phyloP scores from a whole-genome alignment of 1,284 basidiomycete species.

The Puccinia hordei region DNA sequence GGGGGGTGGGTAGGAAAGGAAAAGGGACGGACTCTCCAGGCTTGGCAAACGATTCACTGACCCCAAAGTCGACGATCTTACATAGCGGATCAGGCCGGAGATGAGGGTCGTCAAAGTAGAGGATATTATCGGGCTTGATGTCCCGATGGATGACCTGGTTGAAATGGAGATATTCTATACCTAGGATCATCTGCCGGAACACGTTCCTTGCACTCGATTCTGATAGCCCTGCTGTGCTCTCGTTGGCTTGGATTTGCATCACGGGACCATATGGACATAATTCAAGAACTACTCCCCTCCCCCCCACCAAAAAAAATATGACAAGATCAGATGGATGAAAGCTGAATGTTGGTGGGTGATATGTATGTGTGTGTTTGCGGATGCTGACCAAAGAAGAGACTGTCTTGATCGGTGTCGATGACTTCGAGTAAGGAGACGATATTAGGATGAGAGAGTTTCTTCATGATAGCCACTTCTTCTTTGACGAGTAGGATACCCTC shows the following conservation, averaged over 20 bases:
- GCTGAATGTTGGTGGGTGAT: neutral
- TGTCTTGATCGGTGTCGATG: slow-evolving; percentile 35
- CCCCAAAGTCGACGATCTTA: slow-evolving; percentile 45
- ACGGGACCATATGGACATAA: slow-evolving; percentile 33
- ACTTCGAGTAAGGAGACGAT: slow-evolving; percentile 38
- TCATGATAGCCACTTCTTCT: slow-evolving; percentile 41
- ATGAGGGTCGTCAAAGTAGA: slow-evolving; percentile 29
- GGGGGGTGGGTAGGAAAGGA: neutral
- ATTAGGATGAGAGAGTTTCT: slow-evolving; percentile 37
- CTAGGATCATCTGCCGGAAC: slow-evolving; percentile 24
- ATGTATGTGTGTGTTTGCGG: neutral
- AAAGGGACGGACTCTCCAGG: slow-evolving; percentile 6
- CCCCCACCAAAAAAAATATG: too few species aligned
- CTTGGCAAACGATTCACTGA: neutral
- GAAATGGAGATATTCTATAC: slow-evolving; percentile 38
- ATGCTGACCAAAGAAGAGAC: slow-evolving; percentile 39
- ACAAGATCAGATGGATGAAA: too few species aligned
- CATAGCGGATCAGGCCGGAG: neutral
- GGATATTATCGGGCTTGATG: slow-evolving; percentile 40
- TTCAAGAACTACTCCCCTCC: slow-evolving; percentile 17
- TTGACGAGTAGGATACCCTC: slow-evolving; percentile 40
- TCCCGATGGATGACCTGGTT: slow-evolving; percentile 35
- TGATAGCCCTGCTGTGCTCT: neutral
- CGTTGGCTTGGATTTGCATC: neutral
- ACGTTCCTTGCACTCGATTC: neutral